Base-by-base conservation (phyloP, 2,329 filamentous ascomycete genomes). In the Clarireedia monteithiana region DNA sequence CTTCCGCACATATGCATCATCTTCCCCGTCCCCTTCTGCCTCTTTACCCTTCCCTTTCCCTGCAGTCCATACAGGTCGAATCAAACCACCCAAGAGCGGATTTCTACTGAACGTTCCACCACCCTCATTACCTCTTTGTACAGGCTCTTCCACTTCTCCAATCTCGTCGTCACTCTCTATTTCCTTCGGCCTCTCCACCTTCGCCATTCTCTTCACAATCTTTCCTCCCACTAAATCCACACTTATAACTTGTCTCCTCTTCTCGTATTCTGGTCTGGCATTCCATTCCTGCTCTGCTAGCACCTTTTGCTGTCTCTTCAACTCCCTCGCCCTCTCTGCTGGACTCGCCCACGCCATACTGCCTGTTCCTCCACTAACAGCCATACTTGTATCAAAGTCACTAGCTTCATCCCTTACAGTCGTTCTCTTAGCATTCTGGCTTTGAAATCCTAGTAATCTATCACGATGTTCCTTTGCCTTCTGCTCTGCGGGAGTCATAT, bases 381-480 rank as follows among this genome's bases (percentile, higher is more conserved):
- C 59, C 26, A 60, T 59, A 26, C 84, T 81, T 0, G 82, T 82
- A 62, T 88, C 85, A 23, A 70, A 70, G 66, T 89, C 85, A 1
- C 85, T 83, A 0, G 84, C 85, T 68, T 89, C 85, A 64, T 89
- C 86, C 47, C 85, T 79, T 5, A 89, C 81, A 46, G 79, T 81
- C 0, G 86, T 89, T 47, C 86, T 73, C 54, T 80, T 79, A 0
- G 85, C 84, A 65, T 88, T 88, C 63, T 88, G 81, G 1, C 82
- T 79, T 64, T 89, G 86, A 67, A 85, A 89, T 1, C 75, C 75
- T 0, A 89, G 73, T 1, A 89, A 70, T 56, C 77, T 82, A 66
- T 89, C 85, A 27, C 85, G 73, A 65, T 89, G 85, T 50, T 80
- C 78, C 62, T 81, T 80, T 2, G 84, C 84, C 30, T 78, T 79